phyloP scores from a whole-genome alignment of 2,329 filamentous ascomycete species.

The Penicillium sp. region DNA sequence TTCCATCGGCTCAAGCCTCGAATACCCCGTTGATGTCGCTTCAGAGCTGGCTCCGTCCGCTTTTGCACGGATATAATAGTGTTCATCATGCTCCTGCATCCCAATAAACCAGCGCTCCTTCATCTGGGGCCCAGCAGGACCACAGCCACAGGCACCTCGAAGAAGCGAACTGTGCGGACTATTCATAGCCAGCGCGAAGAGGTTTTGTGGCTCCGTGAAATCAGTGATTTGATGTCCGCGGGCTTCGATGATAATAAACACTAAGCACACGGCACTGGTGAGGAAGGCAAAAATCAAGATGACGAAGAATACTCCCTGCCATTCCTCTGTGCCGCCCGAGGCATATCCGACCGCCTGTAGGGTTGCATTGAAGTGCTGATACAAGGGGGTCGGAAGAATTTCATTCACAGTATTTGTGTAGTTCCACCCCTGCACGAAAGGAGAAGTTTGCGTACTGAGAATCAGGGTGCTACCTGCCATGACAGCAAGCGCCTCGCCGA shows the following conservation, averaged over 20 bases:
- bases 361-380: conserved; percentile 63
- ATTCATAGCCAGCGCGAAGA: conserved; percentile 72
- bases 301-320: conserved; percentile 67
- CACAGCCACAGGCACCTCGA: conserved; percentile 58
- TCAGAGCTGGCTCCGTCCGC: conserved; percentile 20
- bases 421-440: conserved; percentile 61
- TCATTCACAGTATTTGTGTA: conserved; percentile 33
- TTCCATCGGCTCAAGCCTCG: conserved; percentile 12
- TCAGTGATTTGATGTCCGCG: conserved; percentile 67
- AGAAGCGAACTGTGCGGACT: conserved; percentile 54
- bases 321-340: conserved; percentile 60
- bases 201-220: conserved; percentile 74
- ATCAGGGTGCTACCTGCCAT: conserved; percentile 68
- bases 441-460: conserved; percentile 57
- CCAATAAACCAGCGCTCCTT: conserved; percentile 46
- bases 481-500: conserved; percentile 73
- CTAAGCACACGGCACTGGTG: conserved; percentile 65
- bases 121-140: conserved; percentile 54
- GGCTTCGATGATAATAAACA: conserved; percentile 60
- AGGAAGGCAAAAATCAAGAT: conserved; percentile 66
- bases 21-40: background rate
- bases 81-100: conserved; percentile 50
- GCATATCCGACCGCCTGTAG: conserved; percentile 69
- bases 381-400: conserved; percentile 48
- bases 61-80: conserved; percentile 51